Conservation (phyloP, 1,284 basidiomycete species). For the Trametes sp. region DNA sequence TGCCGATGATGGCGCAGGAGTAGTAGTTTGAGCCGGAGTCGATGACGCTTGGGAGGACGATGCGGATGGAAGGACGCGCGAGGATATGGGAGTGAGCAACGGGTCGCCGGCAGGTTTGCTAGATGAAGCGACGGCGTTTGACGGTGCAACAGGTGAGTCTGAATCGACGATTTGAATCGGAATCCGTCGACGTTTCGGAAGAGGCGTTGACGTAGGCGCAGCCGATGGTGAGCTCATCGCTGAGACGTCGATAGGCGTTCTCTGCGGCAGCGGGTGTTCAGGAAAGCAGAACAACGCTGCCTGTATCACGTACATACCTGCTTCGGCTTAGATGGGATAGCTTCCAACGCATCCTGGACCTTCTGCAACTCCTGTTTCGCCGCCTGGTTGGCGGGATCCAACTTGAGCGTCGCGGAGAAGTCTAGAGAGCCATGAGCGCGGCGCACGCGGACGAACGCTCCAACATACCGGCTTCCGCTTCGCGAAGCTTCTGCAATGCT, state of each 20-base stretch:
- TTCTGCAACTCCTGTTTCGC: slow-evolving; percentile 63
- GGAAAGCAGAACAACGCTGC: background rate
- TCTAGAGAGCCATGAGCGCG: slow-evolving; percentile 52
- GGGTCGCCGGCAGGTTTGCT: slow-evolving; percentile 1
- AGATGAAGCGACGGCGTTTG: slow-evolving; percentile 21
- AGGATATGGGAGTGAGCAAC: slow-evolving; percentile 45
- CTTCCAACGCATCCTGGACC: slow-evolving; percentile 48
- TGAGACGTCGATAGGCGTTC: slow-evolving; percentile 28
- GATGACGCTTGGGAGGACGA: slow-evolving; percentile 4
- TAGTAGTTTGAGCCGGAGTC: slow-evolving; percentile 32
- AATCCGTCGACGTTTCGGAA: slow-evolving; percentile 60
- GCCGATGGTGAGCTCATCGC: slow-evolving; percentile 31
- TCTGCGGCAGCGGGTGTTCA: slow-evolving; percentile 19
- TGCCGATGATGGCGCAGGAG: background rate
- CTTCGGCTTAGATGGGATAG: slow-evolving; percentile 40
- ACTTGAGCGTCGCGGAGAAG: slow-evolving; percentile 57
- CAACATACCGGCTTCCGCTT: slow-evolving; percentile 64
- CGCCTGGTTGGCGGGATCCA: slow-evolving; percentile 67
- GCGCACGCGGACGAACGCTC: background rate
- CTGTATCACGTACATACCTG: slow-evolving; percentile 32
- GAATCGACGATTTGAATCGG: slow-evolving; percentile 73
- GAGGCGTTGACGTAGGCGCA: slow-evolving; percentile 3
- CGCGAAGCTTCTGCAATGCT: slow-evolving; percentile 55
- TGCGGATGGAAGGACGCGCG: slow-evolving; percentile 30
- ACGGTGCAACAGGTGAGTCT: slow-evolving; percentile 18